phyloP scores from a whole-genome alignment of 1,284 basidiomycete species.

The Ganoderma boninense region DNA sequence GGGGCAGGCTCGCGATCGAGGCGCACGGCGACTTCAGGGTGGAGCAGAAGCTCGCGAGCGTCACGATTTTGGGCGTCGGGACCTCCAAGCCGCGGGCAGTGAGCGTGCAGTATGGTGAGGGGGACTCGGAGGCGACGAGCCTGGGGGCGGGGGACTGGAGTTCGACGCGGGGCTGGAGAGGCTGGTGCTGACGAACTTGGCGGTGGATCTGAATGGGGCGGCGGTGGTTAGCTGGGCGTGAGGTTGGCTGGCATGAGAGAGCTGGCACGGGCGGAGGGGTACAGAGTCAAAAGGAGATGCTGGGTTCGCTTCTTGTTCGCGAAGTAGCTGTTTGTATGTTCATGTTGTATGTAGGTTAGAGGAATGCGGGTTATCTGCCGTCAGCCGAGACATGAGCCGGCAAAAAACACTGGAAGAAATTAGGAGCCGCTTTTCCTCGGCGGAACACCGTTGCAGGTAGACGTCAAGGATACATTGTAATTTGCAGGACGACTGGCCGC shows the following conservation, averaged over 20 bases:
- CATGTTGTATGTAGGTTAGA: too few species aligned
- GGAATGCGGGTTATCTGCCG: background rate
- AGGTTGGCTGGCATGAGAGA: background rate
- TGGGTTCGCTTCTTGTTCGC: background rate
- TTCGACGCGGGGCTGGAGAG: conserved; percentile 34
- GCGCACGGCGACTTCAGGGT: conserved; percentile 45
- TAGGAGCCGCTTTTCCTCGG: too few species aligned
- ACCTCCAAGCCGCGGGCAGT: conserved; percentile 33
- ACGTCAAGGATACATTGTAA: too few species aligned
- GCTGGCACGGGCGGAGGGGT: too few species aligned
- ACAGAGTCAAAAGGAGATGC: background rate
- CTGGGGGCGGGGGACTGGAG: too few species aligned
- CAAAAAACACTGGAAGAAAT: too few species aligned
- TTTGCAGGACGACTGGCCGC: too few species aligned
- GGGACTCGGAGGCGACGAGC: background rate
- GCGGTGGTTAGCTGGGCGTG: conserved; percentile 18
- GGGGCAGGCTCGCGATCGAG: conserved; percentile 45
- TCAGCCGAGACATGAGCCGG: too few species aligned
- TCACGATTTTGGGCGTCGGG: conserved; percentile 48
- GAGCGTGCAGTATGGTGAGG: background rate
- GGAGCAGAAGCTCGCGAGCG: conserved; percentile 39
- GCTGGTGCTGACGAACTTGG: conserved; percentile 30
- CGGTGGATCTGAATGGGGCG: conserved; percentile 33
- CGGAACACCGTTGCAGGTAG: too few species aligned
- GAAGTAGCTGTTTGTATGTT: background rate